A percentile compares a stretch with the other conserved stretches of the same genome.
These are phyloP conservation scores for Aspergillus sclerotioniger DNA, from an alignment of 495 filamentous ascomycete genomes.

Conservation along the genomic window DNA sequence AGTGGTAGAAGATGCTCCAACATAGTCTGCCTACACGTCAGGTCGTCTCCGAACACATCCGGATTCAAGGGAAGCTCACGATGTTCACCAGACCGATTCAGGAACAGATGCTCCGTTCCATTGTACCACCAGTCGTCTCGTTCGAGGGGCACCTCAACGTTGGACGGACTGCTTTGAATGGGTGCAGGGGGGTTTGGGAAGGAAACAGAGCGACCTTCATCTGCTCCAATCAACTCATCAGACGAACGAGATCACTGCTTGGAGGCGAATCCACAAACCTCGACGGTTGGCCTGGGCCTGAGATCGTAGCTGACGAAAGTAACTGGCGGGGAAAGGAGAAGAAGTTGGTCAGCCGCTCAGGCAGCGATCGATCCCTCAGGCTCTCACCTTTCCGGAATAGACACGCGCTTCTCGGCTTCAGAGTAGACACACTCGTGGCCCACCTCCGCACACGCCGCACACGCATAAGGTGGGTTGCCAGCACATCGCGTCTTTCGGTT, in stretches of 20 bases:
- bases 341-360: not conserved
- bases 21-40: slow-evolving; percentile 26
- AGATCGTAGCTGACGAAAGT: slow-evolving; percentile 32
- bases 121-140: slow-evolving; percentile 43
- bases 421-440: slow-evolving; percentile 35
- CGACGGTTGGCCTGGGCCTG: slow-evolving; percentile 22
- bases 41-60: not conserved
- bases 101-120: slow-evolving; percentile 35
- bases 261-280: not conserved
- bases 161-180: slow-evolving; percentile 13
- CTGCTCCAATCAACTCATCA: not conserved
- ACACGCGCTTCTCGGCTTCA: slow-evolving; percentile 38
- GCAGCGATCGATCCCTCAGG: not conserved
- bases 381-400: slow-evolving; percentile 34
- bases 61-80: slow-evolving; percentile 19
- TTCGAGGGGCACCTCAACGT: slow-evolving; percentile 25
- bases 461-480: slow-evolving; percentile 36
- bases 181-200: slow-evolving; percentile 11
- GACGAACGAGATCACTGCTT: not conserved
- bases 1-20: slow-evolving; percentile 35
- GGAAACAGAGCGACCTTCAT: slow-evolving; percentile 8
- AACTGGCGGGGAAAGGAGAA: slow-evolving; percentile 13
- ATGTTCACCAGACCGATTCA: slow-evolving; percentile 37
- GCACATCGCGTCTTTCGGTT: slow-evolving; percentile 36
- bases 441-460: slow-evolving; percentile 33